Evolutionary conservation across 441 rosid genomes (phyloP), one percentile per base, ranked within the genome.

Genomic region (Croton setiger): DNA sequence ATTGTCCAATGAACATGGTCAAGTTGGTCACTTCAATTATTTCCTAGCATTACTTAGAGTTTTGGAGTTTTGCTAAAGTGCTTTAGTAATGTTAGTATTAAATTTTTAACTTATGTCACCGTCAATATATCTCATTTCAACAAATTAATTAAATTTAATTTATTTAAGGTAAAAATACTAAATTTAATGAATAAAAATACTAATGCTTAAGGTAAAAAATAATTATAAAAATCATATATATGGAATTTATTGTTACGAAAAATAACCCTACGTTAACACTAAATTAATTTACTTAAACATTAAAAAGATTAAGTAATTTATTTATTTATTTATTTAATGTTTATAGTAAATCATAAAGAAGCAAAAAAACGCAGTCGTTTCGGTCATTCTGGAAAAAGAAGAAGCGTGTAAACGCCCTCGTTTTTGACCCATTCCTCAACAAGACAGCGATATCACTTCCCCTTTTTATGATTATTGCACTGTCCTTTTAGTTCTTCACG

Each of bases 291-390:
- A 37, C 41, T 37, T 37, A 37, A 37, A 37, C 41, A 37, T 4
- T 37, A 37, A 37, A 37, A 4, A 39, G 1, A 39, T 37, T 37
- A 35, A 1, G 70, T n/a, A n/a, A n/a, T n/a, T n/a, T n/a, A n/a
- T n/a, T n/a, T n/a, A 23, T 18, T 15, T 4, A 47, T 31, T 45
- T 12, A 5, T 14, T 14, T 15, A 47, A 47, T 13, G 18, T 13
- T 4, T 1, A 27, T 27, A 27, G 31, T 27, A 27, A 27, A 27
- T 27, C 31, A 27, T 27, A 27, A 27, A 27, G 6, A 36, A 33
- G 35, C 2, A 47, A 48, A 15, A n/a, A 41, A 60, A 67, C 84
- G 78, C 1, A 27, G 21, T 60, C 85, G 80, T 69, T 68, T 17
- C 9, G 13, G 51, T 47, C 10, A 11, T 35, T 17, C 48, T 17